phyloP scores from a whole-genome alignment of 768 basidiomycete species.

The Thelephora aurantiotincta region DNA sequence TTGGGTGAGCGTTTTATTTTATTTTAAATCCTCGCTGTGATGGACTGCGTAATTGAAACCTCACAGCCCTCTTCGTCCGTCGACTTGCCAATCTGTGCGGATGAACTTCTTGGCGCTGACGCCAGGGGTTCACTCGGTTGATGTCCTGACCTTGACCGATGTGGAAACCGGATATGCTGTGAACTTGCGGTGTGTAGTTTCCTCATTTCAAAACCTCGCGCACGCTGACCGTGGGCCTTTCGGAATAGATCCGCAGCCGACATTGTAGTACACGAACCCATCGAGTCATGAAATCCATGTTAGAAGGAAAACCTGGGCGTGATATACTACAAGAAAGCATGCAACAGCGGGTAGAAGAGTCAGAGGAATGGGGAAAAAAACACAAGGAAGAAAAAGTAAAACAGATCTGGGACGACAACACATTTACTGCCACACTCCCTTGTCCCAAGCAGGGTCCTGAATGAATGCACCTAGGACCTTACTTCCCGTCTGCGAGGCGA shows the following conservation, averaged over 20 bases:
- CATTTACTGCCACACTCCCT: constrained; percentile 55
- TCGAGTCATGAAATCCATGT: background rate
- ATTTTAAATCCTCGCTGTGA: background rate
- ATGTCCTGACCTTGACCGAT: constrained; percentile 59
- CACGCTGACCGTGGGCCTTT: constrained; percentile 3
- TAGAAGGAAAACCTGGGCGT: background rate
- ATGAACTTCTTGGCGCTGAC: constrained; percentile 76
- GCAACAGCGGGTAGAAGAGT: background rate
- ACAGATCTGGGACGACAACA: background rate
- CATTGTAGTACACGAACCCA: constrained; percentile 50
- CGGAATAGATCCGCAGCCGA: constrained; percentile 53
- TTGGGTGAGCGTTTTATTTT: constrained; percentile 45
- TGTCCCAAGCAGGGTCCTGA: constrained; percentile 90
- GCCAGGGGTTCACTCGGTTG: constrained; percentile 68
- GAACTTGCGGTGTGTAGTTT: constrained; percentile 47
- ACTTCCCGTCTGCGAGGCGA: constrained; percentile 61
- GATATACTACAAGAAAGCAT: background rate
- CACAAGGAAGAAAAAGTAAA: background rate
- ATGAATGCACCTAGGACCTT: constrained; percentile 94
- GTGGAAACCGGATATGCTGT: constrained; percentile 58
- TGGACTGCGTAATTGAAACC: background rate
- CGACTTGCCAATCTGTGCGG: constrained; percentile 73
- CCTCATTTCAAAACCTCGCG: background rate
- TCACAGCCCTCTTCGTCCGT: constrained; percentile 59
- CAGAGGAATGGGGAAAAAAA: too few relatives aligned